Percentiles rank a stretch among this genome's conserved stretches.
Evolutionary conservation across 306 rosid species (phyloP).

Genomic region (Bauhinia variegata): DNA sequence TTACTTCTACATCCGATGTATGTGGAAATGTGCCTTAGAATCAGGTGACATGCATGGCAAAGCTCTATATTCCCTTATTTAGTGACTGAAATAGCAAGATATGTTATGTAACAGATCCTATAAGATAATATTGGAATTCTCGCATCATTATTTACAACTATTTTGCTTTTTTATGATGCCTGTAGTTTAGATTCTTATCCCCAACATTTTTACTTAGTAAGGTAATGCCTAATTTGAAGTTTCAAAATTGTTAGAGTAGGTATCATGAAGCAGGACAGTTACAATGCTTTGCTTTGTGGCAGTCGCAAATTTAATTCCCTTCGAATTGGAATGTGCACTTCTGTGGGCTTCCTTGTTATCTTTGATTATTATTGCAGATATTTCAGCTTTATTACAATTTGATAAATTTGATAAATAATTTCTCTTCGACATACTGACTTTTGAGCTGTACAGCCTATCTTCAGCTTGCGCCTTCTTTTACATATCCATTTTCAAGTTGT

Average conservation of each 20-base stretch:
- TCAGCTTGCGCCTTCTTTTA: neutral
- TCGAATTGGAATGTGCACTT: neutral
- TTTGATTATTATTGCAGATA: neutral
- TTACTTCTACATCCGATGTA: too few species aligned
- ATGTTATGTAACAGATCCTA: neutral
- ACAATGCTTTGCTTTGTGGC: too few species aligned
- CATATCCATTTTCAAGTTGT: neutral
- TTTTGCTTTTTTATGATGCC: conserved; percentile 3
- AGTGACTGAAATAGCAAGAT: neutral
- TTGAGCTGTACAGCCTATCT: neutral
- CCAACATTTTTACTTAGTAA: too few species aligned
- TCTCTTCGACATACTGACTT: neutral
- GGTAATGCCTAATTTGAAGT: too few species aligned
- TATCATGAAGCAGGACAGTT: too few species aligned
- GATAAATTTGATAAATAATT: neutral
- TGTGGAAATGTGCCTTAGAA: too few species aligned
- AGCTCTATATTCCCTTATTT: conserved; percentile 5
- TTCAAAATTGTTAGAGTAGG: too few species aligned
- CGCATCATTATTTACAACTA: too few species aligned
- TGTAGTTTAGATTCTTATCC: too few species aligned
- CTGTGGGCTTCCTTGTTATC: neutral
- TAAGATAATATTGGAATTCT: neutral
- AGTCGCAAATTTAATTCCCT: too few species aligned
- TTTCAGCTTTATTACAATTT: neutral
- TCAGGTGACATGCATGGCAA: conserved; percentile 1